A percentile compares a stretch with the other conserved stretches of the same genome.
Evolutionary conservation across 108 stramenopile genomes (phyloP).

Genomic region (Thalassiosira profunda): DNA sequence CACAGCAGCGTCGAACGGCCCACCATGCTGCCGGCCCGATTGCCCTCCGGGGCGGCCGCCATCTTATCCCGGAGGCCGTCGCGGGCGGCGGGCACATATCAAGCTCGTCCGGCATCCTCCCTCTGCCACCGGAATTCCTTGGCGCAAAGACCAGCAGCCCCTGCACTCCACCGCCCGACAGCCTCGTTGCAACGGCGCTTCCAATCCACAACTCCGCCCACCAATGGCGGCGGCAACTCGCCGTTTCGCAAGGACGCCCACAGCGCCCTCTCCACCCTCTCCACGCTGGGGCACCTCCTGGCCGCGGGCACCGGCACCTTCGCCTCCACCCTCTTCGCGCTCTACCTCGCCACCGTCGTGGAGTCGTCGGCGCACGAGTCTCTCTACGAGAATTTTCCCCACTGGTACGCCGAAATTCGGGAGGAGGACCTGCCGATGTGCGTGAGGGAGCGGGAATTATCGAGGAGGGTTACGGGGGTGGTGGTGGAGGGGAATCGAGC

Average conservation of each 20-base stretch:
- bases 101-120: too few species aligned
- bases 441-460: conserved; percentile 24
- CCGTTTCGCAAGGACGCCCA: not conserved
- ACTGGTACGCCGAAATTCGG: conserved; percentile 13
- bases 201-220: not conserved
- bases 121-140: too few species aligned
- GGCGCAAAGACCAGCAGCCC: too few species aligned
- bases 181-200: not conserved
- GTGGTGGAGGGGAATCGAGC: not conserved
- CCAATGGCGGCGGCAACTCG: too few species aligned
- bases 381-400: conserved; percentile 35
- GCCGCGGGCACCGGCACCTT: conserved; percentile 31
- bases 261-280: conserved; percentile 1
- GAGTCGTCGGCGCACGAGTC: conserved; percentile 25
- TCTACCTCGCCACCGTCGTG: conserved; percentile 32
- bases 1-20: too few species aligned
- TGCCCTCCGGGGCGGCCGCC: too few species aligned
- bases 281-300: not conserved
- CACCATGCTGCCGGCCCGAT: too few species aligned
- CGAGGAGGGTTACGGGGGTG: conserved; percentile 4
- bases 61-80: too few species aligned
- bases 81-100: too few species aligned
- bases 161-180: not conserved
- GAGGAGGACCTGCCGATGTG: conserved; percentile 20
- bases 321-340: conserved; percentile 27